phyloP scores from a whole-genome alignment of 1,284 basidiomycete genomes.

The Trichosporon ovoides region DNA sequence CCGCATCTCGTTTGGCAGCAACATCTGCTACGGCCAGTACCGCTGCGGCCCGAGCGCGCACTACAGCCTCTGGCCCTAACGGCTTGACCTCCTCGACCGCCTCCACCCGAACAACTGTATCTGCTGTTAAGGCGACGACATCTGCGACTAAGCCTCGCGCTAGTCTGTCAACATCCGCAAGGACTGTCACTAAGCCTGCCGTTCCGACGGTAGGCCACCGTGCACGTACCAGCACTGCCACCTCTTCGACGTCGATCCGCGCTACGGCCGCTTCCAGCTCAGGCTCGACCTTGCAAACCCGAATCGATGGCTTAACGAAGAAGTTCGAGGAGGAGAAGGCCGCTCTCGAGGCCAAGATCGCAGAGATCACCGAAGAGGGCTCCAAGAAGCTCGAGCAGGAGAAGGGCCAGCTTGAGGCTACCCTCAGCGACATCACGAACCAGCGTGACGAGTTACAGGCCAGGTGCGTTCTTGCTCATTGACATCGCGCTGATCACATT shows the following conservation, averaged over 20 bases:
- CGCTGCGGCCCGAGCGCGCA: slow-evolving; percentile 7
- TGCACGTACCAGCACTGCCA: slow-evolving; percentile 10
- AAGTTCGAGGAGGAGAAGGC: slow-evolving; percentile 22
- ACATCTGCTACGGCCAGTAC: background rate
- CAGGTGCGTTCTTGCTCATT: no score
- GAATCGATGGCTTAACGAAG: slow-evolving; percentile 16
- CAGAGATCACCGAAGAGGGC: slow-evolving; percentile 7
- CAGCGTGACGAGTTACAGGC: slow-evolving; percentile 25
- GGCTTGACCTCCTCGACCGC: background rate
- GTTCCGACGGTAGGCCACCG: slow-evolving; percentile 4
- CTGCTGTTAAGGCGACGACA: background rate
- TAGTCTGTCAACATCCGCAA: background rate
- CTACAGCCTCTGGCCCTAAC: background rate
- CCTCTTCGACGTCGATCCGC: slow-evolving; percentile 5
- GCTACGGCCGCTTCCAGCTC: no score
- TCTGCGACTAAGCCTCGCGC: background rate
- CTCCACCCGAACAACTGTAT: background rate
- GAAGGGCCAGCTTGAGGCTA: slow-evolving; percentile 23
- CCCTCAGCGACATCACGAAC: slow-evolving; percentile 19
- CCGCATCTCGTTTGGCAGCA: background rate
- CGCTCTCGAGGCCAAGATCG: slow-evolving; percentile 24
- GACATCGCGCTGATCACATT: background rate
- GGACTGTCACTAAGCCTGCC: slow-evolving; percentile 4
- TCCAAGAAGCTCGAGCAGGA: slow-evolving; percentile 17
- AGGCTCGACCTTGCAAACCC: slow-evolving; percentile 11